These are phyloP conservation scores for Baorangia bicolor DNA, from an alignment of 768 basidiomycete species.

Conservation along the genomic window DNA sequence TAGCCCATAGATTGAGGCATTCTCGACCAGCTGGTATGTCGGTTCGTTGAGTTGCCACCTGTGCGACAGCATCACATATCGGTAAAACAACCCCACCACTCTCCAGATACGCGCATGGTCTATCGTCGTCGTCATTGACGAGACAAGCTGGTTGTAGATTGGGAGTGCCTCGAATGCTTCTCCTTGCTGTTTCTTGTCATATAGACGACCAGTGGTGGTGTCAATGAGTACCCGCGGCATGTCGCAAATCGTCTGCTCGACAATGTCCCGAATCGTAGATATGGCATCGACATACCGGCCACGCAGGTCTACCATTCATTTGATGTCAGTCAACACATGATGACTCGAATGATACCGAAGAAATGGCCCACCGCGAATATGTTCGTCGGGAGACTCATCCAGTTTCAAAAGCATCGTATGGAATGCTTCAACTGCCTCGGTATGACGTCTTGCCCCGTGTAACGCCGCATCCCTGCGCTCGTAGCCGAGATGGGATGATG, in stretches of 20 bases:
- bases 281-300: background rate
- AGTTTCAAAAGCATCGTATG: background rate
- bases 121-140: background rate
- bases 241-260: background rate
- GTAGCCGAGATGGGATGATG: background rate
- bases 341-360: background rate
- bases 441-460: background rate
- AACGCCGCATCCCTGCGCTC: background rate
- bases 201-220: background rate
- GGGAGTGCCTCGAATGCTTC: slow-evolving; percentile 4
- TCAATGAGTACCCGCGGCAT: slow-evolving; percentile 7
- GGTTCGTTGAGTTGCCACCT: slow-evolving; percentile 1
- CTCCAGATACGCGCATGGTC: background rate
- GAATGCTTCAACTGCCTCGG: background rate
- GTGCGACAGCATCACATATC: slow-evolving; percentile 8
- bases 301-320: background rate
- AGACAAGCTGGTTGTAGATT: slow-evolving; percentile 1
- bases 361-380: background rate
- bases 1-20: background rate
- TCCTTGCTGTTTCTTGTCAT: background rate
- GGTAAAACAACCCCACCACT: background rate
- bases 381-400: background rate
- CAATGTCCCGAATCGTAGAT: background rate
- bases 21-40: background rate
- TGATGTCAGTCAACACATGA: background rate